Percentiles rank a stretch among this genome's conserved stretches.
Evolutionary conservation across 176 grass and related monocot species (phyloP).

Genomic region (Oryza longistaminata): DNA sequence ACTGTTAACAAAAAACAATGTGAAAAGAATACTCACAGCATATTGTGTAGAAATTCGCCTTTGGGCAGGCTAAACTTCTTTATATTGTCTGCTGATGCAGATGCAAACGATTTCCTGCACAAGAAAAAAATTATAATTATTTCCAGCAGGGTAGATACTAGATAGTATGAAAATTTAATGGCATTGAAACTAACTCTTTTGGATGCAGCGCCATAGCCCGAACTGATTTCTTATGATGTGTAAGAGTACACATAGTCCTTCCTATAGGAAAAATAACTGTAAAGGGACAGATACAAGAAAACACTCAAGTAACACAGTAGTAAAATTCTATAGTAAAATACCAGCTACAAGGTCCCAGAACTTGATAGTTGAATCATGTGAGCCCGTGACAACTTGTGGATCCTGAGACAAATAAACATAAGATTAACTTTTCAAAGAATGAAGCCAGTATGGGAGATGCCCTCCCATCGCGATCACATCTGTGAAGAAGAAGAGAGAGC

Average conservation of each 20-base stretch:
- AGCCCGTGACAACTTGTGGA: conserved; percentile 98
- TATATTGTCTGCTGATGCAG: conserved; percentile 96
- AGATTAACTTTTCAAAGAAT: background rate
- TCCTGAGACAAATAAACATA: conserved; percentile 52
- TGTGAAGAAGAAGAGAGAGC: no score
- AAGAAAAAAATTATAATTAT: conserved; percentile 19
- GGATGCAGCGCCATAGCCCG: conserved; percentile 93
- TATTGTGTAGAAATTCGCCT: conserved; percentile 97
- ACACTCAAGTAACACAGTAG: background rate
- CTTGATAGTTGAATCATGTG: conserved; percentile 96
- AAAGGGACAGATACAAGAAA: conserved; percentile 8
- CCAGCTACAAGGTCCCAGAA: conserved; percentile 99
- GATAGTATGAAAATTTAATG: conserved; percentile 22
- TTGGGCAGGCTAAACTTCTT: conserved; percentile 92
- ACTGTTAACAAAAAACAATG: background rate
- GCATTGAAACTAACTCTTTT: conserved; percentile 67
- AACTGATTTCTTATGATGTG: conserved; percentile 97
- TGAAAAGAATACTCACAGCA: conserved; percentile 68
- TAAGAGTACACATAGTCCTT: conserved; percentile 93
- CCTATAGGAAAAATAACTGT: conserved; percentile 55
- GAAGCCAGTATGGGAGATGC: background rate
- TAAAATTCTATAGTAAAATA: conserved; percentile 31
- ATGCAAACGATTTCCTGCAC: conserved; percentile 82
- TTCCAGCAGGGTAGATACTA: conserved; percentile 4
- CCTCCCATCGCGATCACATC: no score